Percentiles rank a stretch among this genome's conserved stretches.
phyloP scores from a whole-genome alignment of 108 stramenopile genomes.

The Fistulifera pelliculosa region DNA sequence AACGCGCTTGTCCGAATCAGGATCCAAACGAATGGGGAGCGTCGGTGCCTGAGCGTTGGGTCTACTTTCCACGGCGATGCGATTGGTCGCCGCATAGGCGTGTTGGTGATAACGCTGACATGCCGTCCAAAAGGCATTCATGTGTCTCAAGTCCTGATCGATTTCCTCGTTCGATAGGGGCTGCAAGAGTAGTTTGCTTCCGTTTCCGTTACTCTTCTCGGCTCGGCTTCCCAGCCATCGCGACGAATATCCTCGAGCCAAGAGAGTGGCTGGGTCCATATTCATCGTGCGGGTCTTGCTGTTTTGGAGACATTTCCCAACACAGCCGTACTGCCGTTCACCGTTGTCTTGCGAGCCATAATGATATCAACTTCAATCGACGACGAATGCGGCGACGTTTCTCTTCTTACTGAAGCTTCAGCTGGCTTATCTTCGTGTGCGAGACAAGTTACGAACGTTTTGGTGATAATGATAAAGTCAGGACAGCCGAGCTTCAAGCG shows the following conservation, averaged over 20 bases:
- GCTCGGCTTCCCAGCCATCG: conserved; percentile 51
- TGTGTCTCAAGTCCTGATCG: conserved; percentile 73
- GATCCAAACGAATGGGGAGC: conserved; percentile 82
- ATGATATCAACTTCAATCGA: no score
- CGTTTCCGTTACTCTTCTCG: no score
- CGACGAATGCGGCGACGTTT: no score
- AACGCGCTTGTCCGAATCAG: conserved; percentile 82
- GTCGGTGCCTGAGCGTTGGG: neutral
- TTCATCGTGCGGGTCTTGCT: neutral
- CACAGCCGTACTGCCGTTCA: no score
- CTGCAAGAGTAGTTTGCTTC: conserved; percentile 1
- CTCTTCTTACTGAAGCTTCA: no score
- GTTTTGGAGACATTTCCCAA: no score
- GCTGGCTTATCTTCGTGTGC: no score
- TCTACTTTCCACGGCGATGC: conserved; percentile 19
- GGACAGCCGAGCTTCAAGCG: no score
- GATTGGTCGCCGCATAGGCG: conserved; percentile 56
- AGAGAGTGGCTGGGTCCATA: conserved; percentile 16
- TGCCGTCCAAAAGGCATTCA: conserved; percentile 71
- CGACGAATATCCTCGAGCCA: conserved; percentile 69
- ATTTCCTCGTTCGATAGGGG: conserved; percentile 46
- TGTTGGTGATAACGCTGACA: conserved; percentile 65
- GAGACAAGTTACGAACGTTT: no score
- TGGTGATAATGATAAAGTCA: no score
- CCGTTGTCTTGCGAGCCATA: no score